Evolutionary conservation across 768 basidiomycete genomes (phyloP), one percentile per base, ranked within the genome.

Genomic region (Clavulina sp.): DNA sequence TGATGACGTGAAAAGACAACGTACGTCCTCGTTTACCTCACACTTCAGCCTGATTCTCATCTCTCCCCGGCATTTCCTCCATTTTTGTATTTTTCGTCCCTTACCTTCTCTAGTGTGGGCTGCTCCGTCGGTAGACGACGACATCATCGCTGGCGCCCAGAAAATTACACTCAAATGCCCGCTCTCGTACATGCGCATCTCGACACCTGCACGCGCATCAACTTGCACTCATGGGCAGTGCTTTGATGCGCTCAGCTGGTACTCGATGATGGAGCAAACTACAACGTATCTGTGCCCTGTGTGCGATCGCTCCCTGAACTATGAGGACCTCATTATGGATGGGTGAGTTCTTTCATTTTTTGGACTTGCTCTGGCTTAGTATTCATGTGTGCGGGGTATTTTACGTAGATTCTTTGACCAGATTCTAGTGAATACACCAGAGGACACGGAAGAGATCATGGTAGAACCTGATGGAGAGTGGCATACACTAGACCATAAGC

Each of bases 231-330:
- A 97, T 65, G 68, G 84, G 4, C 85, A 91, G 58, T 99, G 95
- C 63, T 99, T 97, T 65, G 95, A 99, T 65, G 91, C 91, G 0
- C 73, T 72, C 18, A 87, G 84, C 36, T 99, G 91, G 91, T 87
- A 83, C 60, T 81, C 81, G 3, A 78, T 93, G 63, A 97, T 95
- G 78, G 86, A 93, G 60, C 81, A 87, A 66, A 96, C 91, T 5
- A 95, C 93, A 2, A 91, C 89, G 29, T 99, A 86, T 83, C 65
- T 82, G 43, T 97, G 95, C 65, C 93, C 95, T 26, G 82, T 89
- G 40, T 97, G 95, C 65, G 86, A 88, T 63, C 80, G 76, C 60
- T 68, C 72, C 43, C 64, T 99, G 50, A 76, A 80, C 56, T 68
- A 76, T 19, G 81, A 82, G 31, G 87, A 96, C 54, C 68, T 99